A percentile compares a stretch with the other conserved stretches of the same genome.
phyloP scores from a whole-genome alignment of 139 green algal species.

The Chlorella sp. region DNA sequence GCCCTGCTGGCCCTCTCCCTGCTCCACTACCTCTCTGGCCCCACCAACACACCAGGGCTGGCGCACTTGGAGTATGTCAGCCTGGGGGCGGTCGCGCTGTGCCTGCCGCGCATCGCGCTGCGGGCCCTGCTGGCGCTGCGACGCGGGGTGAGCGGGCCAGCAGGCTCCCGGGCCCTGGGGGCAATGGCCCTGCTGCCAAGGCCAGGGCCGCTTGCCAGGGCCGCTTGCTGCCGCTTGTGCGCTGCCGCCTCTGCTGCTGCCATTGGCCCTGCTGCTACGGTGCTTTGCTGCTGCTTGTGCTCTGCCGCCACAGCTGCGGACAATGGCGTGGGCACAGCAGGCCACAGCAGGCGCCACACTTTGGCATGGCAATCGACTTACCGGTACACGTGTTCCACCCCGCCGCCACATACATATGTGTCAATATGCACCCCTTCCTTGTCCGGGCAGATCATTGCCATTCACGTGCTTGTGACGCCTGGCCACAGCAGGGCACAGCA shows the following conservation, averaged over 20 bases:
- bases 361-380: too few relatives aligned
- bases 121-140: slow-evolving; percentile 50
- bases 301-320: too few relatives aligned
- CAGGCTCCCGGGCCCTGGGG: not conserved
- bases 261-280: not conserved
- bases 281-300: not conserved
- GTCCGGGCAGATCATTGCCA: not conserved
- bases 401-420: too few relatives aligned
- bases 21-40: slow-evolving; percentile 57
- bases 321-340: too few relatives aligned
- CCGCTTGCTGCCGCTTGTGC: too few relatives aligned
- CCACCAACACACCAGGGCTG: slow-evolving; percentile 32
- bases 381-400: too few relatives aligned
- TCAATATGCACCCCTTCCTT: too few relatives aligned
- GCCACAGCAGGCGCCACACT: too few relatives aligned
- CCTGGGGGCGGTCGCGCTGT: slow-evolving; percentile 53
- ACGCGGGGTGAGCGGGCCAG: slow-evolving; percentile 37
- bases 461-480: not conserved
- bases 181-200: too few relatives aligned
- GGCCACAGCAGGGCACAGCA: not conserved
- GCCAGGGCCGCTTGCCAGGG: too few relatives aligned
- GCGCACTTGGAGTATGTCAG: slow-evolving; percentile 65
- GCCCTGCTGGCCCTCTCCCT: slow-evolving; percentile 63
- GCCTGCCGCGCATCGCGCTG: slow-evolving; percentile 51
- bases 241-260: too few relatives aligned